These are phyloP conservation scores for Arthrobotrys entomopaga DNA, from an alignment of 2,329 filamentous ascomycete genomes.

Conservation along the genomic window DNA sequence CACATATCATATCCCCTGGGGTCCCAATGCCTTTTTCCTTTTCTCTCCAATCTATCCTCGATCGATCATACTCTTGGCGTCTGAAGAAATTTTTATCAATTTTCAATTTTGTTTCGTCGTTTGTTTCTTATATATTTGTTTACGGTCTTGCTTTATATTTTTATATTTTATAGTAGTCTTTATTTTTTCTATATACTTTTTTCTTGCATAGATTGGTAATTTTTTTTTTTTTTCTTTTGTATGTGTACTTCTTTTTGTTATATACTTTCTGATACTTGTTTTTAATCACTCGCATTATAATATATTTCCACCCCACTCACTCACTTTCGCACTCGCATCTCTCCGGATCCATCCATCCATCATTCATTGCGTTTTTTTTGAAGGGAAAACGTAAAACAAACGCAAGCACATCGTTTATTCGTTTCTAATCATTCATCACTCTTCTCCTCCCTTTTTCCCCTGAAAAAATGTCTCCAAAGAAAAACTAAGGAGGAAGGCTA, in stretches of 20 bases:
- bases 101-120: conserved; percentile 31
- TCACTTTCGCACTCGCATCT: conserved; percentile 2
- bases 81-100: conserved; percentile 18
- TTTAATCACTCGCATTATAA: conserved; percentile 22
- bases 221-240: conserved; percentile 7
- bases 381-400: neutral
- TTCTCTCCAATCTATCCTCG: conserved; percentile 1
- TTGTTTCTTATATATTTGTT: neutral
- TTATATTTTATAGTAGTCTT: neutral
- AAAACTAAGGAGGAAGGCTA: neutral
- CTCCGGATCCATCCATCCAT: no score
- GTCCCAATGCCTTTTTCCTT: conserved; percentile 45
- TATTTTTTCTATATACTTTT: conserved; percentile 31
- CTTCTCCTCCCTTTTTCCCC: neutral
- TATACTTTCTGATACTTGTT: conserved; percentile 5
- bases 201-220: conserved; percentile 49
- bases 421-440: neutral
- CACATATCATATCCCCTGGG: conserved; percentile 9
- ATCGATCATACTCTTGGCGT: conserved; percentile 50
- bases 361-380: neutral
- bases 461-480: neutral
- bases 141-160: neutral
- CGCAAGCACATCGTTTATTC: neutral
- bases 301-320: conserved; percentile 5
- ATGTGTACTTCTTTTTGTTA: conserved; percentile 6